Conservation (phyloP, 495 filamentous ascomycete species). For the Talaromyces wortmannii region DNA sequence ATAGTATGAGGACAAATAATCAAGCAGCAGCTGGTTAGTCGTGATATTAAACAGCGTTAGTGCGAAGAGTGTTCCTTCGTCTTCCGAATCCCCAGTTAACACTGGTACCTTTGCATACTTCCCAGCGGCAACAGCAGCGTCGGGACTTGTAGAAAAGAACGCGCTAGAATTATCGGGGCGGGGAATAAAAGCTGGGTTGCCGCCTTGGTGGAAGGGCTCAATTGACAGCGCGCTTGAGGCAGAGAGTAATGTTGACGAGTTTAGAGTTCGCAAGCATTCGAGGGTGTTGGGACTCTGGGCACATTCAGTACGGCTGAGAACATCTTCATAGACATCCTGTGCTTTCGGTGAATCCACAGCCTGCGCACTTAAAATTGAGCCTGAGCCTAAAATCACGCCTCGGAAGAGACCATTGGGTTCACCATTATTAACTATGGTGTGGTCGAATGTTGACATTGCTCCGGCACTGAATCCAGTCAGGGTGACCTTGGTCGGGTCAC, state of each 20-base stretch:
- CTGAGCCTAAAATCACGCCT: slow-evolving; percentile 66
- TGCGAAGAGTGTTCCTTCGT: slow-evolving; percentile 57
- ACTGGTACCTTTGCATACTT: slow-evolving; percentile 54
- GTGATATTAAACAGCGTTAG: slow-evolving; percentile 59
- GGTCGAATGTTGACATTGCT: slow-evolving; percentile 14
- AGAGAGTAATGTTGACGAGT: slow-evolving; percentile 53
- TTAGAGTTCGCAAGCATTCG: slow-evolving; percentile 50
- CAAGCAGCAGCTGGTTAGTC: slow-evolving; percentile 43
- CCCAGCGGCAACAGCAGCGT: slow-evolving; percentile 36
- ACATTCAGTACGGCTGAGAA: slow-evolving; percentile 57
- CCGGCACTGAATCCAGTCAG: slow-evolving; percentile 56
- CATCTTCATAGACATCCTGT: slow-evolving; percentile 56
- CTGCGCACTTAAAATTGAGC: slow-evolving; percentile 54
- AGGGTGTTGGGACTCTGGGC: slow-evolving; percentile 44
- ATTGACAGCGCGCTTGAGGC: slow-evolving; percentile 55
- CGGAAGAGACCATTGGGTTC: slow-evolving; percentile 53
- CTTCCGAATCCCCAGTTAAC: slow-evolving; percentile 50
- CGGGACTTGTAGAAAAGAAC: slow-evolving; percentile 47
- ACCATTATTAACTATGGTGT: slow-evolving; percentile 38
- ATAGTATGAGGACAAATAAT: slow-evolving; percentile 38
- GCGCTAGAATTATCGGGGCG: slow-evolving; percentile 49
- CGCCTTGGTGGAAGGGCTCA: not conserved
- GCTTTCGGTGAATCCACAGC: slow-evolving; percentile 55
- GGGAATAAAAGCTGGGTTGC: slow-evolving; percentile 43
- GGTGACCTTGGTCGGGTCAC: slow-evolving; percentile 52